Evolutionary conservation across 2,329 filamentous ascomycete species (phyloP).

Genomic region (Ceratocystis lukuohia): DNA sequence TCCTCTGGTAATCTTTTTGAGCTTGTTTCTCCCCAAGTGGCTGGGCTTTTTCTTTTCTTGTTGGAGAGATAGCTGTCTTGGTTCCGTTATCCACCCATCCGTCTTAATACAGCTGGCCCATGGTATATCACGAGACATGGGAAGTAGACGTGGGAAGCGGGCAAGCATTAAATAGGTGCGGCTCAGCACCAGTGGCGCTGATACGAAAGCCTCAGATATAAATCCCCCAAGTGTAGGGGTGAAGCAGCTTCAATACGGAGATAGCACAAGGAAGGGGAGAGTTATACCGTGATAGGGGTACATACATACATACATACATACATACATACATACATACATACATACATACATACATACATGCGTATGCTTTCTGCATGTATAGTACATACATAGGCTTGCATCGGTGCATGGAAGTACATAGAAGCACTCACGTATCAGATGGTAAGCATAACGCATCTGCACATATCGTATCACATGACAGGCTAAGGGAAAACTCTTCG

Average conservation of each 20-base stretch:
- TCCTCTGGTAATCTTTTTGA: not conserved
- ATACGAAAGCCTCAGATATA: not conserved
- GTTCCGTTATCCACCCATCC: not conserved
- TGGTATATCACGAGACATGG: not conserved
- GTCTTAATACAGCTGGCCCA: conserved; percentile 2
- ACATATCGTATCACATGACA: not conserved
- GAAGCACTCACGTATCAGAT: no score
- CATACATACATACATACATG: not conserved
- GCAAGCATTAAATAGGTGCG: not conserved
- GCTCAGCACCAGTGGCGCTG: not conserved
- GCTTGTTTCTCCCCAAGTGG: not conserved
- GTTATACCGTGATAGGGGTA: not conserved
- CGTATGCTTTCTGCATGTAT: not conserved
- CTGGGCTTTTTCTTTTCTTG: not conserved
- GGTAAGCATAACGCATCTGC: no score
- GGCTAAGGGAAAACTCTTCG: not conserved
- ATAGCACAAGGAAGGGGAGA: not conserved
- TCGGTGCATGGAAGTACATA: not conserved
- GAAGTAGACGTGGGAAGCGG: not conserved
- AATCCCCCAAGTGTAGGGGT: not conserved
- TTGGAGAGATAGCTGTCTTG: not conserved
- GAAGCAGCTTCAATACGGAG: not conserved
- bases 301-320: not conserved
- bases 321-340: not conserved
- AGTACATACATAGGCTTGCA: not conserved